These are phyloP conservation scores for Fusarium papillatum DNA, from an alignment of 2,329 filamentous ascomycete genomes.

Conservation along the genomic window DNA sequence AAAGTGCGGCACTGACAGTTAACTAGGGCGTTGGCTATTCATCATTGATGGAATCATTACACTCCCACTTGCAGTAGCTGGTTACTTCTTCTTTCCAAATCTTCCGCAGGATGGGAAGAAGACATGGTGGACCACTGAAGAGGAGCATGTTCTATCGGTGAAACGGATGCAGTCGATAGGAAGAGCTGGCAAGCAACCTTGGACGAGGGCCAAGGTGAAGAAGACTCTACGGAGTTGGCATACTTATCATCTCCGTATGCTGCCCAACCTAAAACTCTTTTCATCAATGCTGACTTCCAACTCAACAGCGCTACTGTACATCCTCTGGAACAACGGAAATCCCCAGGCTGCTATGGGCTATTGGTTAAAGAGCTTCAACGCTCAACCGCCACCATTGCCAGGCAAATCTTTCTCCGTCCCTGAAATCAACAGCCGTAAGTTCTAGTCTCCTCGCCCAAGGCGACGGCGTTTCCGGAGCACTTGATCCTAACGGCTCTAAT, in stretches of 20 bases:
- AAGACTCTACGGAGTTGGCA: conserved; percentile 28
- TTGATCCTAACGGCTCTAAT: no score
- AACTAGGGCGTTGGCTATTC: conserved; percentile 32
- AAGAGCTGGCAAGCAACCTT: conserved; percentile 28
- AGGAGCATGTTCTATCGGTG: conserved; percentile 23
- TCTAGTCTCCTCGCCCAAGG: no score
- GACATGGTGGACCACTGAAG: conserved; percentile 36
- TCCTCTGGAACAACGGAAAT: conserved; percentile 35
- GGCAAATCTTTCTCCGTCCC: conserved; percentile 22
- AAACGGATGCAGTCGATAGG: conserved; percentile 29
- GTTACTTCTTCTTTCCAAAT: conserved; percentile 34
- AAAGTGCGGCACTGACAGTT: no score
- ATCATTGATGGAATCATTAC: conserved; percentile 37
- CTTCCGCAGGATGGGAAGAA: conserved; percentile 31
- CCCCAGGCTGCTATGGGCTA: conserved; percentile 33
- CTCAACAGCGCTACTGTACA: conserved; percentile 20
- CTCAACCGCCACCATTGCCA: conserved; percentile 25
- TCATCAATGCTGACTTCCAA: background rate
- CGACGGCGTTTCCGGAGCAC: no score
- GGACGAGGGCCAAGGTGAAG: conserved; percentile 25
- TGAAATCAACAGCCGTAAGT: conserved; percentile 30
- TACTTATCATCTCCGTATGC: conserved; percentile 28
- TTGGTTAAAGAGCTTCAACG: conserved; percentile 38
- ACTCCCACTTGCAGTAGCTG: conserved; percentile 22
- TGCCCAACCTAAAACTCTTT: background rate